A percentile compares a stretch with the other conserved stretches of the same genome.
These are phyloP conservation scores for Gracilaria domingensis DNA, from an alignment of 23 red algal species.

Conservation along the genomic window DNA sequence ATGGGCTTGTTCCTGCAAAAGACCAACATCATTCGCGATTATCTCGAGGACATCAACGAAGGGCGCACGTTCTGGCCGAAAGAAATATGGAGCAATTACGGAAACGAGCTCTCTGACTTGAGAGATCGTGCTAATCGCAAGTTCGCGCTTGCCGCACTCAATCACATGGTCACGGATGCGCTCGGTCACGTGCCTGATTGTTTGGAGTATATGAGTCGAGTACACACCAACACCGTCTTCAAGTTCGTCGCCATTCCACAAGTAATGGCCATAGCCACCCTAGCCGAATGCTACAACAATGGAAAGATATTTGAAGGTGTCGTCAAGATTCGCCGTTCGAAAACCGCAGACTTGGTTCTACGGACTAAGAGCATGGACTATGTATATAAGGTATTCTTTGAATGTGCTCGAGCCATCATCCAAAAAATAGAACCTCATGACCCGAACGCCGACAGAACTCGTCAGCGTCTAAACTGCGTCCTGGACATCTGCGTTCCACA, in stretches of 20 bases:
- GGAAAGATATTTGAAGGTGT: slow-evolving; percentile 80
- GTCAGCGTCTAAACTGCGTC: slow-evolving; percentile 64
- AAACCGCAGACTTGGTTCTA: slow-evolving; percentile 88
- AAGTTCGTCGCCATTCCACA: slow-evolving; percentile 99
- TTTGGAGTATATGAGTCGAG: slow-evolving; percentile 90
- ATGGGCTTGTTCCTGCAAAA: slow-evolving; percentile 99
- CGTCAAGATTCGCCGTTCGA: slow-evolving; percentile 93
- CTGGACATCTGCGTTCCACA: slow-evolving; percentile 71
- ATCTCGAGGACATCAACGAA: slow-evolving; percentile 90
- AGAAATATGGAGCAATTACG: slow-evolving; percentile 93
- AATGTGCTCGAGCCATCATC: slow-evolving; percentile 67
- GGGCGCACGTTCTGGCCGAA: slow-evolving; percentile 97
- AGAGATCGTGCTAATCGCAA: slow-evolving; percentile 68
- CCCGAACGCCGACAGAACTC: slow-evolving; percentile 80
- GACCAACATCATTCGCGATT: slow-evolving; percentile 99
- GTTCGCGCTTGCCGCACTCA: slow-evolving; percentile 76
- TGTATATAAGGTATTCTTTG: slow-evolving; percentile 77
- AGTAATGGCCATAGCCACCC: slow-evolving; percentile 98
- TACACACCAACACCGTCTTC: slow-evolving; percentile 79
- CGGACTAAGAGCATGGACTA: slow-evolving; percentile 69
- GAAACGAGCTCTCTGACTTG: slow-evolving; percentile 79
- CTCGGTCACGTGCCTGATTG: slow-evolving; percentile 95
- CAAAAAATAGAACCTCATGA: slow-evolving; percentile 70
- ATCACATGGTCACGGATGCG: slow-evolving; percentile 97
- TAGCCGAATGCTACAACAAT: slow-evolving; percentile 92